Evolutionary conservation across 2,329 filamentous ascomycete species (phyloP).

Genomic region (Colletotrichum chlorophyti): DNA sequence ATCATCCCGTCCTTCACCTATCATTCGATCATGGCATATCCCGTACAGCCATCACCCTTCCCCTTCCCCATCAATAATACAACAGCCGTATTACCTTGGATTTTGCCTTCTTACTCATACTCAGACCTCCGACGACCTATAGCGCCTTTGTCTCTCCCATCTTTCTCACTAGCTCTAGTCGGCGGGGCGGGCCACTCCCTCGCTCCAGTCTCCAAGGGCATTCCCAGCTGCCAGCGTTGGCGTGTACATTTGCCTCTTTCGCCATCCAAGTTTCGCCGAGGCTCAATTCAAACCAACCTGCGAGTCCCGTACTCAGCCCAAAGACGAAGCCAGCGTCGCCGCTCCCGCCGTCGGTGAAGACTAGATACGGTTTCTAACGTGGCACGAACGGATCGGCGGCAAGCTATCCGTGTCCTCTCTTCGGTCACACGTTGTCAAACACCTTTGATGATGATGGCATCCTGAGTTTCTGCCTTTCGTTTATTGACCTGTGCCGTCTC

Average conservation of each 20-base stretch:
- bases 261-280: constrained; percentile 7
- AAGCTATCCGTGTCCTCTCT: constrained; percentile 10
- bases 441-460: not conserved
- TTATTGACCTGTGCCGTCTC: not conserved
- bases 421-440: not conserved
- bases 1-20: not conserved
- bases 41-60: constrained; percentile 12
- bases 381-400: constrained; percentile 8
- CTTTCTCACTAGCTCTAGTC: not conserved
- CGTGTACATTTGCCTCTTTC: constrained; percentile 5
- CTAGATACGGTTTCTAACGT: too few relatives aligned
- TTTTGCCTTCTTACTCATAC: constrained; percentile 20
- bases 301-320: constrained; percentile 16
- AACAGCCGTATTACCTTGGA: not conserved
- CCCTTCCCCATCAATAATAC: not conserved
- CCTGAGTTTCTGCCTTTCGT: not conserved
- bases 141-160: constrained; percentile 4
- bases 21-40: constrained; percentile 9
- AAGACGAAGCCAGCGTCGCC: constrained; percentile 8
- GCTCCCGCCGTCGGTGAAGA: constrained; percentile 12
- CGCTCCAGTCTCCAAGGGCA: not conserved
- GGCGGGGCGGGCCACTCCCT: constrained; percentile 20
- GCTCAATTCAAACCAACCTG: too few relatives aligned
- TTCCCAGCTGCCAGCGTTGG: constrained; percentile 12
- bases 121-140: not conserved